Evolutionary conservation across 73 alveolate genomes (phyloP).

Genomic region (Strombidium stylifer): DNA sequence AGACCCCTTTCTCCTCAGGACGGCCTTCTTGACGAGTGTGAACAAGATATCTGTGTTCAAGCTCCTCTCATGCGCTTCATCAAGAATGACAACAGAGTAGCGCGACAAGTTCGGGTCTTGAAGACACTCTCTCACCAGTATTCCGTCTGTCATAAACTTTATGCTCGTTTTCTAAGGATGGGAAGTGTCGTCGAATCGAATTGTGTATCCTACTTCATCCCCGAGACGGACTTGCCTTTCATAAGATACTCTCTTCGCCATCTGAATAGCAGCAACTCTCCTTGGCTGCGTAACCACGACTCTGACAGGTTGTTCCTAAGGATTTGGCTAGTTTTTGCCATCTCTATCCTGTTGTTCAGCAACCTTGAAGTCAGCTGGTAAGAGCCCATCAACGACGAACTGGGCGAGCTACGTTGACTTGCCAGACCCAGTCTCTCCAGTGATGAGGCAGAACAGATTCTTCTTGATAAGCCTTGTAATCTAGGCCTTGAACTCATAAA

Average conservation of each 20-base stretch:
- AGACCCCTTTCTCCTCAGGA: constrained; percentile 66
- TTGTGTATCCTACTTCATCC: constrained; percentile 89
- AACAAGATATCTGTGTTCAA: constrained; percentile 93
- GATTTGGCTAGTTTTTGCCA: constrained; percentile 41
- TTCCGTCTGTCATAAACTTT: constrained; percentile 97
- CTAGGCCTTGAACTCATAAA: constrained; percentile 35
- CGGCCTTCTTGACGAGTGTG: constrained; percentile 88
- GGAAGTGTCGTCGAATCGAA: constrained; percentile 82
- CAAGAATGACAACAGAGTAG: constrained; percentile 84
- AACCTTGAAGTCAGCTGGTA: constrained; percentile 46
- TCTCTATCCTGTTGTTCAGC: constrained; percentile 42
- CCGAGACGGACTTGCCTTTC: constrained; percentile 72
- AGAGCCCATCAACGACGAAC: constrained; percentile 46
- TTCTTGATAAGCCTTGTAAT: constrained; percentile 23
- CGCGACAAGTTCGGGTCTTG: constrained; percentile 72
- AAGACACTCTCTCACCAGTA: constrained; percentile 93
- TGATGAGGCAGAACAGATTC: constrained; percentile 58
- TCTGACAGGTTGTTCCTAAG: constrained; percentile 39
- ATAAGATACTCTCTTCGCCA: constrained; percentile 70
- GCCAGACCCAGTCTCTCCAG: constrained; percentile 98
- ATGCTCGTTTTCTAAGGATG: constrained; percentile 57
- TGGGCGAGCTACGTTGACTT: constrained; percentile 93
- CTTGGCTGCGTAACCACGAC: constrained; percentile 84
- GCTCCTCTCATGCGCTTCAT: constrained; percentile 97
- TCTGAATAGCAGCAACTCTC: constrained; percentile 75